Conservation (phyloP, 1,284 basidiomycete species). For the Sanghuangporus weigelae region DNA sequence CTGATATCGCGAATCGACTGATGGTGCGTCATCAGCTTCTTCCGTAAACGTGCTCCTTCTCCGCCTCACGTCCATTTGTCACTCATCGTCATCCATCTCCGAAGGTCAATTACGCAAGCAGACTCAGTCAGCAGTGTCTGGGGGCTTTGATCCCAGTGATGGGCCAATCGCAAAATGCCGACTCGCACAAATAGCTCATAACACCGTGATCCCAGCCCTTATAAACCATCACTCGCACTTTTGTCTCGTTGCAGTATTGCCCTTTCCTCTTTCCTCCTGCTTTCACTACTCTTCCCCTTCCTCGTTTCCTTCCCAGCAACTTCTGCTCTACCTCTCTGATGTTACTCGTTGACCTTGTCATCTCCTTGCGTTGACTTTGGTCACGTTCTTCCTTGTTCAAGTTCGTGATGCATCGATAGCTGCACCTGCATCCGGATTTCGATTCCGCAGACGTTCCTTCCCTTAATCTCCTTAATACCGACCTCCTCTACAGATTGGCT, state of each 20-base stretch:
- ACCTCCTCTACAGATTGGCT: not conserved
- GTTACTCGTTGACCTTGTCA: not conserved
- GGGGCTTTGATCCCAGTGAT: constrained; percentile 1
- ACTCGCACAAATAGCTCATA: constrained; percentile 23
- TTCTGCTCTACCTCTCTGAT: not conserved
- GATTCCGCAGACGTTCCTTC: not conserved
- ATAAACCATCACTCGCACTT: constrained; percentile 5
- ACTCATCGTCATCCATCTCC: constrained; percentile 14
- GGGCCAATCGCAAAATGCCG: constrained; percentile 23
- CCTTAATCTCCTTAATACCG: not conserved
- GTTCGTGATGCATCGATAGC: not conserved
- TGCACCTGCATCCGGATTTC: not conserved
- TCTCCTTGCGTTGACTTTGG: not conserved
- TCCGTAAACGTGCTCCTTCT: not conserved
- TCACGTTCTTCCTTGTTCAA: not conserved
- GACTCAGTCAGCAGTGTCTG: not conserved
- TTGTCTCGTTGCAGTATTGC: not conserved
- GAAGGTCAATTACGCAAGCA: too few species aligned
- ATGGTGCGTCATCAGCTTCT: not conserved
- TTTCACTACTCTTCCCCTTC: not conserved
- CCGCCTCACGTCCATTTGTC: not conserved
- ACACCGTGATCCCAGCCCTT: not conserved
- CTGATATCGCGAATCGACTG: not conserved
- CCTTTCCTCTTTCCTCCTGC: not conserved
- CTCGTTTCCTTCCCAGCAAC: not conserved